Percentiles rank a stretch among this genome's conserved stretches.
Evolutionary conservation across 441 rosid species (phyloP).

Genomic region (Flueggea neowawraea): DNA sequence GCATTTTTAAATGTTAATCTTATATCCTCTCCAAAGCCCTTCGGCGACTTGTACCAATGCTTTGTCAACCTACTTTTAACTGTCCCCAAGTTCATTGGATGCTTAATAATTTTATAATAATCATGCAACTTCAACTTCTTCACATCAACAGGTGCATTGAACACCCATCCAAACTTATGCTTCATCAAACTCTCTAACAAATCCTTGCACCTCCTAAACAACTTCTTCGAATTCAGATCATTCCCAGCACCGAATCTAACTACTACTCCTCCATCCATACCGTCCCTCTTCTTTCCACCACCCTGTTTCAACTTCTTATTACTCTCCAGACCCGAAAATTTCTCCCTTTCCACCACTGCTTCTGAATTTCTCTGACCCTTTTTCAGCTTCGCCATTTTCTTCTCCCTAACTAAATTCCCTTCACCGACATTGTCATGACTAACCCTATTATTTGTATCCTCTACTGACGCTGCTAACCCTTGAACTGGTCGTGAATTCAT

Average conservation of each 20-base stretch:
- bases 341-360: slow-evolving; percentile 31
- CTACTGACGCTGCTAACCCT: background rate
- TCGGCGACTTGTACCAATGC: slow-evolving; percentile 61
- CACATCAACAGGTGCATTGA: slow-evolving; percentile 80
- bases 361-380: slow-evolving; percentile 31
- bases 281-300: slow-evolving; percentile 34
- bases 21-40: slow-evolving; percentile 86
- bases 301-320: slow-evolving; percentile 47
- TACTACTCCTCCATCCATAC: slow-evolving; percentile 11
- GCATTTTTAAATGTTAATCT: slow-evolving; percentile 89
- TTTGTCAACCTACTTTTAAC: slow-evolving; percentile 61
- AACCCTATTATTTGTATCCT: slow-evolving; percentile 18
- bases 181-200: slow-evolving; percentile 76
- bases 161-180: slow-evolving; percentile 88
- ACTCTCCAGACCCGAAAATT: slow-evolving; percentile 25
- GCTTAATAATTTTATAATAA: slow-evolving; percentile 66
- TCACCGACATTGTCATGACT: slow-evolving; percentile 28
- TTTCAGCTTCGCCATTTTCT: slow-evolving; percentile 36
- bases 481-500: slow-evolving; percentile 9
- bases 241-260: slow-evolving; percentile 23
- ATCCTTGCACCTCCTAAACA: slow-evolving; percentile 50
- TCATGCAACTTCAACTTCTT: slow-evolving; percentile 65
- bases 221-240: slow-evolving; percentile 31
- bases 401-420: slow-evolving; percentile 14
- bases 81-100: slow-evolving; percentile 97